Evolutionary conservation across 768 basidiomycete species (phyloP).

Genomic region (Boletellus ananas): DNA sequence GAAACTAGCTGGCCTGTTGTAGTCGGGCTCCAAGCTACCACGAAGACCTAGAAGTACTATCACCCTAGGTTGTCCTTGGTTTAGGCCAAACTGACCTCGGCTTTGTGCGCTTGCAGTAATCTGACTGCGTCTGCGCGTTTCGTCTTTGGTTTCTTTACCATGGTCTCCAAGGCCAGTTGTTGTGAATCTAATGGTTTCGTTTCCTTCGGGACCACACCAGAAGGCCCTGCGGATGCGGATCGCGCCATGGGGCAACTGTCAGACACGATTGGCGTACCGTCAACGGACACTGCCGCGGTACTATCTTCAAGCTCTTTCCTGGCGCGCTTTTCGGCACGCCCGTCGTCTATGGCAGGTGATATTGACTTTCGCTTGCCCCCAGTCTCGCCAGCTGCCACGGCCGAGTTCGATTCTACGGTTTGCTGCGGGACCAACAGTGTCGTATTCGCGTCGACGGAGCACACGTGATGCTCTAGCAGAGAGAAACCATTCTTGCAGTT

Average conservation of each 20-base stretch:
- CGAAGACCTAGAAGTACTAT: conserved; percentile 60
- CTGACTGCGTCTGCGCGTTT: conserved; percentile 41
- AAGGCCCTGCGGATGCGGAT: conserved; percentile 13
- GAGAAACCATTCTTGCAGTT: conserved; percentile 72
- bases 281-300: conserved; percentile 36
- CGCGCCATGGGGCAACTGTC: conserved; percentile 24
- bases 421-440: conserved; percentile 16
- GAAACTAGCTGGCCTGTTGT: conserved; percentile 60
- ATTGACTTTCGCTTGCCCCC: conserved; percentile 50
- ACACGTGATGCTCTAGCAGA: conserved; percentile 70
- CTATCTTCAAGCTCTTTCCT: conserved; percentile 47
- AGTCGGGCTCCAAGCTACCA: conserved; percentile 75
- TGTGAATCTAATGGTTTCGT: conserved; percentile 18
- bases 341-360: conserved; percentile 41
- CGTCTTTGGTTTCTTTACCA: conserved; percentile 33
- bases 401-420: conserved; percentile 8
- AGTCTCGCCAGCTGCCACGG: conserved; percentile 17
- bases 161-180: conserved; percentile 15
- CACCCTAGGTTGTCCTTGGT: conserved; percentile 4
- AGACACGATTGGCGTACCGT: conserved; percentile 30
- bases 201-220: conserved; percentile 16
- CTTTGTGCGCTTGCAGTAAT: conserved; percentile 54
- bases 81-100: conserved; percentile 44
- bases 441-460: conserved; percentile 48
- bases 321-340: conserved; percentile 60